phyloP scores from a whole-genome alignment of 148 eudicot species.

The Chenopodium album region DNA sequence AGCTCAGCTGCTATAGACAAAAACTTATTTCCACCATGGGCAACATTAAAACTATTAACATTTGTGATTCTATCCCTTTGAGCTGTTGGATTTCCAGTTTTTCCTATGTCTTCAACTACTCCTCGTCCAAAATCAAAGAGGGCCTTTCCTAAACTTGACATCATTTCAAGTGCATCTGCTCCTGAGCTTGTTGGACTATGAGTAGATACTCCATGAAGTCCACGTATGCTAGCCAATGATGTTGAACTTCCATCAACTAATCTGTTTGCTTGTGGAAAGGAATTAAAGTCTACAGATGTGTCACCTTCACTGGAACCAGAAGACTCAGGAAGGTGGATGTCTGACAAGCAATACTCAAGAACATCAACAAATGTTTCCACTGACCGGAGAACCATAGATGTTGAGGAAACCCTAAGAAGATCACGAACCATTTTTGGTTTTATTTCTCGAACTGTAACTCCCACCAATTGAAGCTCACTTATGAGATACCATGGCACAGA shows the following conservation, averaged over 20 bases:
- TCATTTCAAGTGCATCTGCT: conserved; percentile 88
- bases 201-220: conserved; percentile 52
- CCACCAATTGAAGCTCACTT: conserved; percentile 84
- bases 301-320: conserved; percentile 33
- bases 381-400: conserved; percentile 59
- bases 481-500: conserved; percentile 98
- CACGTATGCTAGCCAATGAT: conserved; percentile 47
- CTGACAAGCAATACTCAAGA: conserved; percentile 95
- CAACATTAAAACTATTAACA: conserved; percentile 29
- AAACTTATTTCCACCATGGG: conserved; percentile 47
- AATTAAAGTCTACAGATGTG: conserved; percentile 35
- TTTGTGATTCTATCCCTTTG: conserved; percentile 48
- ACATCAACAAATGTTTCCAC: conserved; percentile 83
- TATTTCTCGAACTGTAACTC: conserved; percentile 78
- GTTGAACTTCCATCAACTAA: conserved; percentile 42
- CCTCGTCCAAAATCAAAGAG: conserved; percentile 92
- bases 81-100: conserved; percentile 60
- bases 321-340: conserved; percentile 49
- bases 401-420: conserved; percentile 83
- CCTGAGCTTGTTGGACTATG: conserved; percentile 58
- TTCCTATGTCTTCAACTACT: conserved; percentile 94
- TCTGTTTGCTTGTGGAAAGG: conserved; percentile 21
- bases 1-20: conserved; percentile 66
- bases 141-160: conserved; percentile 85
- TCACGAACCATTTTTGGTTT: conserved; percentile 98